Evolutionary conservation across 495 filamentous ascomycete genomes (phyloP).

Genomic region (Trichoderma gamsii): DNA sequence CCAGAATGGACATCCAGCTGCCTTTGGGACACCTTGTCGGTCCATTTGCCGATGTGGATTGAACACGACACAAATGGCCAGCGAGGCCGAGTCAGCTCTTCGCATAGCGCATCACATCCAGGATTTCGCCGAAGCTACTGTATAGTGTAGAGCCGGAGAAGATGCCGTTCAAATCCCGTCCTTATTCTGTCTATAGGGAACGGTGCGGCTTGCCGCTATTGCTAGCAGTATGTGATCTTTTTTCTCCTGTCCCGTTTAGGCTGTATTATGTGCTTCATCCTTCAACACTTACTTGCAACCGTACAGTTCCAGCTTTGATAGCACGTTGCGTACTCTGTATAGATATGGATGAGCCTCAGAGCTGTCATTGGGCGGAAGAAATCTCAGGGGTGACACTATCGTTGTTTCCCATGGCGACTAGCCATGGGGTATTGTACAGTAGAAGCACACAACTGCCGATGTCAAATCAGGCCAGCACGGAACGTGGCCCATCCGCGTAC

Average conservation of each 20-base stretch:
- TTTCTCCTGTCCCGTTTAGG: neutral
- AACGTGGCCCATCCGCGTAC: no score
- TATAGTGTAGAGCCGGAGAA: neutral
- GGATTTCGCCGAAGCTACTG: neutral
- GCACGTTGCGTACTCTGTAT: neutral
- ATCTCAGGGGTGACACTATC: no score
- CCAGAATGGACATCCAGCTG: neutral
- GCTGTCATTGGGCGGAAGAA: no score
- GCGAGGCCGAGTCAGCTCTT: conserved; percentile 6
- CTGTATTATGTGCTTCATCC: neutral
- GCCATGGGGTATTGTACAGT: neutral
- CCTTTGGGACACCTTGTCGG: neutral
- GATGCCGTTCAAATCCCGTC: neutral
- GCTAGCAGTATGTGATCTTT: neutral
- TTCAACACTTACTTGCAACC: neutral
- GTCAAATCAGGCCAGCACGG: no score
- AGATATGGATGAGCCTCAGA: no score
- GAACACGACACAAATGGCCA: neutral
- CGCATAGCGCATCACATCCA: neutral
- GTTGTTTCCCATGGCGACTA: no score
- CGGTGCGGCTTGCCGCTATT: neutral
- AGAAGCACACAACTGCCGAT: neutral
- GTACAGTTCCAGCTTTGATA: neutral
- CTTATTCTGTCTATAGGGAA: no score
- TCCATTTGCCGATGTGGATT: neutral